These are phyloP conservation scores for Sporothrix brasiliensis DNA, from an alignment of 2,329 filamentous ascomycete genomes.

Conservation along the genomic window DNA sequence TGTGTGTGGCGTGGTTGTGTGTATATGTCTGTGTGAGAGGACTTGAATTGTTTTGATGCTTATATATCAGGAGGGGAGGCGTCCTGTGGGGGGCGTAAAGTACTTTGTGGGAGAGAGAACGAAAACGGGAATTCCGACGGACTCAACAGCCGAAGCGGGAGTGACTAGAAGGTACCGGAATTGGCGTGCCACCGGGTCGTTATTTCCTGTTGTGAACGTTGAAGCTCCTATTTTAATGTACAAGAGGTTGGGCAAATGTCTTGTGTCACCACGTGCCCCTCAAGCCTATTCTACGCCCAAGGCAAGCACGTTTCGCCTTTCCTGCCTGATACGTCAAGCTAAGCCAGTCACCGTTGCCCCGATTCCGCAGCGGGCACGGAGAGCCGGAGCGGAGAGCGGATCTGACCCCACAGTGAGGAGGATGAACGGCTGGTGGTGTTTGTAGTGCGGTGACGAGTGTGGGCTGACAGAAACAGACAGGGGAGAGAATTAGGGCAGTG, in stretches of 20 bases:
- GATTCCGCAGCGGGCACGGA: not conserved
- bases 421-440: not conserved
- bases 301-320: no score
- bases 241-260: not conserved
- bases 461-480: not conserved
- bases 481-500: not conserved
- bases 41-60: not conserved
- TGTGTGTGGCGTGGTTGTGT: not conserved
- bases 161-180: not conserved
- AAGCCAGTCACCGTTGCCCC: not conserved
- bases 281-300: not conserved
- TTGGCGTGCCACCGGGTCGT: not conserved
- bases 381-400: constrained; percentile 5
- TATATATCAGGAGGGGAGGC: not conserved
- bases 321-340: not conserved
- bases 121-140: not conserved
- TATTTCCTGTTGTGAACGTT: not conserved
- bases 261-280: not conserved
- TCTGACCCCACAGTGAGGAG: not conserved
- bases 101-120: not conserved
- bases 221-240: not conserved
- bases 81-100: not conserved
- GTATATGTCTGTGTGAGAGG: not conserved
- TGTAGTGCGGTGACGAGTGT: not conserved
- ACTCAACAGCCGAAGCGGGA: no score